Conservation (phyloP, 2,329 filamentous ascomycete species). For the Beauveria asiatica region DNA sequence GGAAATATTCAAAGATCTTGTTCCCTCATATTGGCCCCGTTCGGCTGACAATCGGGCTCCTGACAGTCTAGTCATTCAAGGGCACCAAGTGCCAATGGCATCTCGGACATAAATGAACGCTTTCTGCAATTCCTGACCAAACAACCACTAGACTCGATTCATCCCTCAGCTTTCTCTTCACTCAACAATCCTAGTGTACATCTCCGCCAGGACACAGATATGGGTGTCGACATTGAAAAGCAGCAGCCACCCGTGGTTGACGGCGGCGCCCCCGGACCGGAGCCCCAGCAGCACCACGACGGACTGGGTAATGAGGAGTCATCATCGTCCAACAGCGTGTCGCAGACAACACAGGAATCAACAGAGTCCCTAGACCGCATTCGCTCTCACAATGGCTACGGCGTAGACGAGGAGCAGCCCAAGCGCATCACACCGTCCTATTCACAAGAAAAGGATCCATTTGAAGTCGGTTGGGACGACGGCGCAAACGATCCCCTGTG, state of each 20-base stretch:
- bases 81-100: neutral
- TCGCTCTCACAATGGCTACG: slow-evolving; percentile 37
- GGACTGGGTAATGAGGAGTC: neutral
- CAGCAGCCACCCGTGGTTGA: neutral
- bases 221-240: slow-evolving; percentile 5
- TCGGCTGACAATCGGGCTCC: neutral
- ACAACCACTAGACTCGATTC: neutral
- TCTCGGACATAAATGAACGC: neutral
- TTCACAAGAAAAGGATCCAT: slow-evolving; percentile 35
- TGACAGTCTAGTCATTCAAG: neutral
- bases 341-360: slow-evolving; percentile 5
- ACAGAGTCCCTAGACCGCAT: slow-evolving; percentile 20
- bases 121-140: neutral
- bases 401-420: slow-evolving; percentile 26
- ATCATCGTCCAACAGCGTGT: neutral
- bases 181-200: neutral
- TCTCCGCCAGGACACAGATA: neutral
- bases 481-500: slow-evolving; percentile 63
- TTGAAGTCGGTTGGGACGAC: slow-evolving; percentile 67
- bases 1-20: neutral
- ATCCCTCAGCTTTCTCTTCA: neutral
- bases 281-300: neutral
- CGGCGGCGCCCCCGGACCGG: neutral
- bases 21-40: neutral
- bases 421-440: neutral